Evolutionary conservation across 345 rosid genomes (phyloP).

Genomic region (Salix udensis): DNA sequence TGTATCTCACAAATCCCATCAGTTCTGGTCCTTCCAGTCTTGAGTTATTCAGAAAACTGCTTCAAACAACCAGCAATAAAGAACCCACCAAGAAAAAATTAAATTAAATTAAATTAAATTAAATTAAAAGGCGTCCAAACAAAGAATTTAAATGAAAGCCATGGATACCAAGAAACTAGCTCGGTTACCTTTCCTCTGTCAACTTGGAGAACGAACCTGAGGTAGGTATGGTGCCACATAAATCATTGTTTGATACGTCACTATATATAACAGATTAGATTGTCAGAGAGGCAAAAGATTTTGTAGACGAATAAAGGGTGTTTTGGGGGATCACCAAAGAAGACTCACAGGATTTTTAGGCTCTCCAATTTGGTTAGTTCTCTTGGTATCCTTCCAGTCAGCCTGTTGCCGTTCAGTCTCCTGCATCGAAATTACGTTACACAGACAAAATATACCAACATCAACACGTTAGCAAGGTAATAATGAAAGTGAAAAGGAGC

Average conservation of each 20-base stretch:
- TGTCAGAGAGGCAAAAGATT: neutral
- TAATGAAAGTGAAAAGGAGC: neutral
- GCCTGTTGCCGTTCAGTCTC: conserved; percentile 57
- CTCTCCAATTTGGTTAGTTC: conserved; percentile 51
- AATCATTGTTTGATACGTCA: conserved; percentile 55
- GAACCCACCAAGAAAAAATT: neutral
- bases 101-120: too few relatives aligned
- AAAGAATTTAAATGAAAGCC: neutral
- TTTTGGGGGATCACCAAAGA: neutral
- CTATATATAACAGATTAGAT: conserved; percentile 26
- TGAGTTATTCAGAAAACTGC: conserved; percentile 55
- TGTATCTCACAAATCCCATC: conserved; percentile 73
- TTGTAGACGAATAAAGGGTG: neutral
- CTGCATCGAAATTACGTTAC: conserved; percentile 30
- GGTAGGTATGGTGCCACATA: conserved; percentile 73
- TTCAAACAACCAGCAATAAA: neutral
- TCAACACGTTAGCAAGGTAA: neutral
- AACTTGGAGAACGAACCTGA: conserved; percentile 62
- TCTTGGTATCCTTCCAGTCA: conserved; percentile 65
- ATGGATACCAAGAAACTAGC: neutral
- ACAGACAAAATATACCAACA: neutral
- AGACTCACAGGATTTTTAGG: conserved; percentile 61
- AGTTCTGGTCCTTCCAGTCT: conserved; percentile 72
- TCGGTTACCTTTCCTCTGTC: conserved; percentile 50
- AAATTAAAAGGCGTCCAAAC: neutral